Percentiles rank a stretch among this genome's conserved stretches.
phyloP scores from a whole-genome alignment of 768 basidiomycete genomes.

The Pleurotus djamor region DNA sequence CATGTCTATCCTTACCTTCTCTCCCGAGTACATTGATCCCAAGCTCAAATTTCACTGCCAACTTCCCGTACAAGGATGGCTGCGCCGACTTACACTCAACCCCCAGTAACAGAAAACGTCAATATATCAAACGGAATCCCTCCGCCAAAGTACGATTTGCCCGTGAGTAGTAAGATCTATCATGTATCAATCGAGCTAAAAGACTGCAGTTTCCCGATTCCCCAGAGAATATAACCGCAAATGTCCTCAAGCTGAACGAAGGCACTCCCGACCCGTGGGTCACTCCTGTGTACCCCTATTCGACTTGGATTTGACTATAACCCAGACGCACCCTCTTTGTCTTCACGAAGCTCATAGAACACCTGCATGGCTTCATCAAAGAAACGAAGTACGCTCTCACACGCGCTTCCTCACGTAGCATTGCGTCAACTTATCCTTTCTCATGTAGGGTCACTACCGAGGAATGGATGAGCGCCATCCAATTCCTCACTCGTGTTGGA shows the following conservation, averaged over 20 bases:
- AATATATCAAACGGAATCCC: conserved; percentile 8
- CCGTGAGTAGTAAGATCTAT: neutral
- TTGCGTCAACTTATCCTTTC: neutral
- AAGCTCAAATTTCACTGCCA: neutral
- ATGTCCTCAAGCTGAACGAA: conserved; percentile 9
- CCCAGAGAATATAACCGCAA: conserved; percentile 11
- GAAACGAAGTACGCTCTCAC: conserved; percentile 58
- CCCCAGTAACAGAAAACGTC: neutral
- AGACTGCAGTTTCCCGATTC: conserved; percentile 5
- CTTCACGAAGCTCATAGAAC: conserved; percentile 48
- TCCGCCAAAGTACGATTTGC: conserved; percentile 4
- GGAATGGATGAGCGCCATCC: conserved; percentile 78
- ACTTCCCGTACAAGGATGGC: neutral
- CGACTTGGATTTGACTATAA: neutral
- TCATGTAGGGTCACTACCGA: conserved; percentile 58
- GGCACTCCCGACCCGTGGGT: neutral
- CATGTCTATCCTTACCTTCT: neutral
- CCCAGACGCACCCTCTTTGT: conserved; percentile 29
- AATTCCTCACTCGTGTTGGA: conserved; percentile 76
- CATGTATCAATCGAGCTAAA: neutral
- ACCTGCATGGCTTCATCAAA: conserved; percentile 72
- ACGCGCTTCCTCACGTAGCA: neutral
- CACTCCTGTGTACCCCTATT: neutral
- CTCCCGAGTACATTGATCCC: neutral
- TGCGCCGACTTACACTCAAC: neutral